Conservation (phyloP, 1,284 basidiomycete genomes). For the Rhizoctonia solani region DNA sequence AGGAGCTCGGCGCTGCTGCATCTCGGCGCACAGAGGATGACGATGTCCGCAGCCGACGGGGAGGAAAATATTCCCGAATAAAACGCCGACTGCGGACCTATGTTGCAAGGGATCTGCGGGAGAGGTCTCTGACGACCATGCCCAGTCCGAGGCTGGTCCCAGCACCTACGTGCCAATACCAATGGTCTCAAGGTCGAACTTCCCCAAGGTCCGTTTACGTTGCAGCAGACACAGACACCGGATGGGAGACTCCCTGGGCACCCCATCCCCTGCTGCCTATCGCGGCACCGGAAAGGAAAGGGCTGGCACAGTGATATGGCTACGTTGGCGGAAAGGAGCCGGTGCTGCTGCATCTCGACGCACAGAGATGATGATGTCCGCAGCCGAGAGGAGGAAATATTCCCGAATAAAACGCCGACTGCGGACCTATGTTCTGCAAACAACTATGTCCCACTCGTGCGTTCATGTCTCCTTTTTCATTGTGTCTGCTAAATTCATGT, state of each 20-base stretch:
- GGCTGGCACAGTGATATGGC: conserved; percentile 43
- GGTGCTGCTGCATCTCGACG: conserved; percentile 44
- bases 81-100: conserved; percentile 60
- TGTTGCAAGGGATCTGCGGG: conserved; percentile 36
- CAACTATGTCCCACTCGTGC: conserved; percentile 73
- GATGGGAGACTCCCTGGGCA: conserved; percentile 71
- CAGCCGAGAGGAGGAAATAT: conserved; percentile 47
- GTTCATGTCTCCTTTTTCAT: conserved; percentile 43
- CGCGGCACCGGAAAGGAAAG: conserved; percentile 42
- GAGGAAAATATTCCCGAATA: conserved; percentile 51
- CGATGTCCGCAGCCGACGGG: conserved; percentile 45
- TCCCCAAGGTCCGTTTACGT: conserved; percentile 53
- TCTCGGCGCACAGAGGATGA: conserved; percentile 43
- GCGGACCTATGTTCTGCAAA: conserved; percentile 70
- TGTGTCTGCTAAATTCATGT: conserved; percentile 43
- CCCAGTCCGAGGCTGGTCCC: conserved; percentile 32
- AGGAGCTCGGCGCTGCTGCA: conserved; percentile 45
- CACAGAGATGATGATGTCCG: conserved; percentile 44
- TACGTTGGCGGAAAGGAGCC: conserved; percentile 42
- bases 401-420: conserved; percentile 57
- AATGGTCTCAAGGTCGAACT: not conserved
- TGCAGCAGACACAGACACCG: conserved; percentile 59
- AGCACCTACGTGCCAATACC: conserved; percentile 44
- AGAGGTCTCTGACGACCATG: too few relatives aligned
- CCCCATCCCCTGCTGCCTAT: conserved; percentile 47